Evolutionary conservation across 179 eudicot species (phyloP).

Genomic region (Monotropa hypopitys): DNA sequence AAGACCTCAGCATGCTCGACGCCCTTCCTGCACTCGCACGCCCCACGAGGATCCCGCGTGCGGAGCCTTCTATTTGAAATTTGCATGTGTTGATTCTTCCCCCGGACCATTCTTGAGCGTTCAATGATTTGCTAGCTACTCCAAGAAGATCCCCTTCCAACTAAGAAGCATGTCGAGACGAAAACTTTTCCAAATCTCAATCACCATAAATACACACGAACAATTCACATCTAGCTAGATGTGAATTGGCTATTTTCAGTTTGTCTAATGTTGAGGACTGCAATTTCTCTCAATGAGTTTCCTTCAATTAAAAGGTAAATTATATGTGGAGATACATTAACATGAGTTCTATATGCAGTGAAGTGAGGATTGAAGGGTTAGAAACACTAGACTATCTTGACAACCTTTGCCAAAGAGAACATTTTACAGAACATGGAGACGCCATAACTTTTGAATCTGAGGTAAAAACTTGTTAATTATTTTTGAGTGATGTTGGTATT

Average conservation of each 20-base stretch:
- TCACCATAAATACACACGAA: too few species aligned
- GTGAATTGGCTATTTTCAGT: not conserved
- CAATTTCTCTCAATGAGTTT: not conserved
- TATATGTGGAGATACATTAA: not conserved
- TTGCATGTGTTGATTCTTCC: too few species aligned
- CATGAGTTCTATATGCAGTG: conserved; percentile 34
- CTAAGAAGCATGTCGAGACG: too few species aligned
- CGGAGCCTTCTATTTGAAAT: too few species aligned
- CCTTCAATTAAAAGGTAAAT: not conserved
- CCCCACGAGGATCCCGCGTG: too few species aligned
- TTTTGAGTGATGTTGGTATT: not conserved
- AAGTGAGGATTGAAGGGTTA: conserved; percentile 90
- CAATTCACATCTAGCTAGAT: too few species aligned
- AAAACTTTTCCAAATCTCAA: too few species aligned
- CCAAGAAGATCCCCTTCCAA: too few species aligned
- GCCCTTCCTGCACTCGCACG: too few species aligned
- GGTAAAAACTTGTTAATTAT: conserved; percentile 23
- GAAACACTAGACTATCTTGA: conserved; percentile 86
- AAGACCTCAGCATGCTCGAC: too few species aligned
- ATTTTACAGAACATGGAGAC: conserved; percentile 80
- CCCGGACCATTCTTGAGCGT: too few species aligned
- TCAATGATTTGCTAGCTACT: too few species aligned
- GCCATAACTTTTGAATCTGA: conserved; percentile 78
- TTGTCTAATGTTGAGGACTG: not conserved
- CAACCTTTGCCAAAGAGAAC: conserved; percentile 53